Base-by-base conservation (phyloP, 495 filamentous ascomycete genomes). In the Lineolata rhizophorae region DNA sequence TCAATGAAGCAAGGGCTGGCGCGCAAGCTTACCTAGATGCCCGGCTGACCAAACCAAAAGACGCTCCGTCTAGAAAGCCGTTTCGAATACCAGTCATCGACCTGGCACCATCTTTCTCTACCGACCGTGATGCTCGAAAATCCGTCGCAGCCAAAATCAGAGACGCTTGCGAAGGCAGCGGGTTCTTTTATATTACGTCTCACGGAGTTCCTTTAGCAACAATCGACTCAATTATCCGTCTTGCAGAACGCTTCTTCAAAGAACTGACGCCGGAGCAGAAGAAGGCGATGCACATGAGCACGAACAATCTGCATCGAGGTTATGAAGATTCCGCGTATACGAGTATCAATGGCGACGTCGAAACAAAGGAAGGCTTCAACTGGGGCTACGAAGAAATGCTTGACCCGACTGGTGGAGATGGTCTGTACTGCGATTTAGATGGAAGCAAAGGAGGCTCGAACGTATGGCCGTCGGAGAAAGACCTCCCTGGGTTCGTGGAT, bases 111-210 rank as follows among this genome's bases (percentile, higher is more conserved):
- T 50, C 52, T 10, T 57, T 54, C 44, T 54, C 47, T 27, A 16
- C 42, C 3, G 50, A 47, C 1, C 37, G 49, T 1, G 29, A 36
- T 2, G 49, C 36, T 8, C 54, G 57, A 2, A 28, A 51, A 30
- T 13, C 35, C 8, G 49, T 63, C 0, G 58, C 60, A 2, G 15
- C 30, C 5, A 36, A 56, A 15, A 56, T 63, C 33, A 44, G 51
- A 20, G 38, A 45, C 18, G 59, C 57, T 2, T 58, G 56, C 25
- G 54, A 47, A 2, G 56, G 35, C 26, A 46, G 42, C 1, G 60
- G 60, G 11, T 63, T 63, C 46, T 61, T 63, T 48, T 61, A 60
- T 44, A 60, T 63, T 39, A 51, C 42, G 35, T 14, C 20, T 48
- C 18, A 20, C 43, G 17, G 33, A 15, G 25, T 43, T 13, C 13